Conservation (phyloP, 768 basidiomycete species). For the Mycena albidolilacea region DNA sequence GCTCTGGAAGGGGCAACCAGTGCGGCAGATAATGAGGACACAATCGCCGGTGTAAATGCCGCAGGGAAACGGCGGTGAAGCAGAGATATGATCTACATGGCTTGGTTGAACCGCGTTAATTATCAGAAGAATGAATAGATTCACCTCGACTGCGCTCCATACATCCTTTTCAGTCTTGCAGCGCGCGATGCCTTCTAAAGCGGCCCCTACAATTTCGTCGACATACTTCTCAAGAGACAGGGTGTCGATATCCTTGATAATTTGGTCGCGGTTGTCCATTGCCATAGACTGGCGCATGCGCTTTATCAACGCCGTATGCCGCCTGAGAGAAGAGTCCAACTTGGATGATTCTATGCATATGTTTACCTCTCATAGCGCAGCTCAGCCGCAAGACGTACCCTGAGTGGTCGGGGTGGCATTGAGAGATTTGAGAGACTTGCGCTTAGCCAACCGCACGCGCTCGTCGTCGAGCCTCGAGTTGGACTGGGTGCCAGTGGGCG, state of each 20-base stretch:
- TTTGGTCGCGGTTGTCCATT: slow-evolving; percentile 84
- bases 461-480: slow-evolving; percentile 35
- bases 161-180: slow-evolving; percentile 96
- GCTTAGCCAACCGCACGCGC: slow-evolving; percentile 34
- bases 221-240: slow-evolving; percentile 96
- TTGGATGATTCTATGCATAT: slow-evolving; percentile 72
- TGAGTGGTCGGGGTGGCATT: slow-evolving; percentile 33
- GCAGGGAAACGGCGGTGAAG: slow-evolving; percentile 90
- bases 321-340: slow-evolving; percentile 94
- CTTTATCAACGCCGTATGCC: slow-evolving; percentile 96
- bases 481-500: slow-evolving; percentile 12
- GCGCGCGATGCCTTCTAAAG: slow-evolving; percentile 85
- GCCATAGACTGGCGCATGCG: slow-evolving; percentile 91
- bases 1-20: slow-evolving; percentile 73
- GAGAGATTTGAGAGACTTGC: slow-evolving; percentile 37
- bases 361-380: not conserved
- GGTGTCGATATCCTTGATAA: slow-evolving; percentile 92
- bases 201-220: slow-evolving; percentile 92
- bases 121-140: slow-evolving; percentile 26
- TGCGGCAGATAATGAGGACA: slow-evolving; percentile 70
- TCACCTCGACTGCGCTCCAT: slow-evolving; percentile 93
- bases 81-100: slow-evolving; percentile 83
- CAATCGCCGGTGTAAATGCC: slow-evolving; percentile 81
- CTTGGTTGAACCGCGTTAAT: slow-evolving; percentile 19
- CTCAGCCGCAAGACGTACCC: slow-evolving; percentile 30